These are phyloP conservation scores for Pseudocercospora macadamiae DNA, from an alignment of 2,329 filamentous ascomycete genomes.

Conservation along the genomic window DNA sequence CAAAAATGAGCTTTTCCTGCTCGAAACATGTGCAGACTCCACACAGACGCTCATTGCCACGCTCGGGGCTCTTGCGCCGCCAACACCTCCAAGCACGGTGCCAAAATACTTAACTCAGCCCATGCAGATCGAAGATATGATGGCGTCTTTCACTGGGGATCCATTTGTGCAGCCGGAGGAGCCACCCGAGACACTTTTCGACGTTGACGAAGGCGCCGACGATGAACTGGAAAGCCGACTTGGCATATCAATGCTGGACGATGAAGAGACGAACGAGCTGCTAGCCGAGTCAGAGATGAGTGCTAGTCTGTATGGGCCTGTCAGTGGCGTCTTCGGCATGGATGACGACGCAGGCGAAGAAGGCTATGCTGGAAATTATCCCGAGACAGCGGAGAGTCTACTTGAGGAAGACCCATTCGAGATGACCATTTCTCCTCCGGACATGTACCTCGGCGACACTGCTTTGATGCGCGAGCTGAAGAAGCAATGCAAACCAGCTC, in stretches of 20 bases:
- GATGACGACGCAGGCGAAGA: slow-evolving; percentile 30
- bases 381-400: slow-evolving; percentile 41
- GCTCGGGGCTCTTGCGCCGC: slow-evolving; percentile 78
- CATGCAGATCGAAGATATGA: slow-evolving; percentile 81
- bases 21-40: slow-evolving; percentile 96
- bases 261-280: slow-evolving; percentile 42
- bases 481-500: slow-evolving; percentile 32
- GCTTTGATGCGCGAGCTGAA: slow-evolving; percentile 37
- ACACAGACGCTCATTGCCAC: slow-evolving; percentile 87
- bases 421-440: slow-evolving; percentile 36
- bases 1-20: slow-evolving; percentile 79
- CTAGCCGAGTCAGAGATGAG: slow-evolving; percentile 39
- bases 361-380: slow-evolving; percentile 23
- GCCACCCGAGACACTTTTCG: slow-evolving; percentile 58
- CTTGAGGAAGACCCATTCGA: slow-evolving; percentile 44
- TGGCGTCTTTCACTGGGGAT: slow-evolving; percentile 87
- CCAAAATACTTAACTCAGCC: slow-evolving; percentile 86
- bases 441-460: slow-evolving; percentile 35
- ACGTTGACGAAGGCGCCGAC: slow-evolving; percentile 34
- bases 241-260: slow-evolving; percentile 23
- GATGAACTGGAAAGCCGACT: slow-evolving; percentile 38
- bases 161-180: slow-evolving; percentile 68
- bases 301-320: slow-evolving; percentile 37
- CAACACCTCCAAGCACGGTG: slow-evolving; percentile 77
- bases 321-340: slow-evolving; percentile 34